Evolutionary conservation across 2,329 filamentous ascomycete species (phyloP), one percentile per base, ranked within the genome.

Genomic region (Alternaria viburni): DNA sequence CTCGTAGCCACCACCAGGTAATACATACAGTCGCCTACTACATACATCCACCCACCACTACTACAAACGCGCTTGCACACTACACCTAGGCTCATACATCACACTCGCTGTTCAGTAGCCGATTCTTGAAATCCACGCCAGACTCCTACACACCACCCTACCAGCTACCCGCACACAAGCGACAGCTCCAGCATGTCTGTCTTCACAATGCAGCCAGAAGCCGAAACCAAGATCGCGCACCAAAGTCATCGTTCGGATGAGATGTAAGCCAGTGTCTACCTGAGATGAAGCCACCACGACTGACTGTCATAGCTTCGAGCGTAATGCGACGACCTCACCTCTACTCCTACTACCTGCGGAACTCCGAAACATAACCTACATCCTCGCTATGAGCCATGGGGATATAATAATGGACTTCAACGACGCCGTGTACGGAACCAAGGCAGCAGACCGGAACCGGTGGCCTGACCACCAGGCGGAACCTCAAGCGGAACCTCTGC

Each of bases 191-290:
- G 8, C 4, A 41, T 41, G 8, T 3, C 8, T 1, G 32, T n/a
- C 8, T 6, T 7, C 8, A n/a, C 8, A n/a, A 10, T n/a, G 4
- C 32, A 41, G 15, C 1, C 32, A 15, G 15, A 41, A 1, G 0
- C 15, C 9, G 2, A 17, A 1, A 10, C 4, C 0, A 41, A 0
- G 3, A 5, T 11, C 36, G 36, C 36, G 8, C 15, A 41, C 0
- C 36, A 10, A 1, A 41, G 4, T 1, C 8, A 41, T 1, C 8
- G 8, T 8, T 0, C 36, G 8, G 1, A 41, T 11, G 1, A 3
- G 9, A 41, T 11, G n/a, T n/a, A 3, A n/a, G 8, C 5, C 15
- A 36, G 30, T 36, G 30, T 8, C 13, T 8, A 15, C 3, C 3
- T 36, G 1, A 15, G 7, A 1, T 36, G 1, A 15, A 15, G 13